Evolutionary conservation across 2,329 filamentous ascomycete species (phyloP), one percentile per base, ranked within the genome.

Genomic region (Aspergillus hortae): DNA sequence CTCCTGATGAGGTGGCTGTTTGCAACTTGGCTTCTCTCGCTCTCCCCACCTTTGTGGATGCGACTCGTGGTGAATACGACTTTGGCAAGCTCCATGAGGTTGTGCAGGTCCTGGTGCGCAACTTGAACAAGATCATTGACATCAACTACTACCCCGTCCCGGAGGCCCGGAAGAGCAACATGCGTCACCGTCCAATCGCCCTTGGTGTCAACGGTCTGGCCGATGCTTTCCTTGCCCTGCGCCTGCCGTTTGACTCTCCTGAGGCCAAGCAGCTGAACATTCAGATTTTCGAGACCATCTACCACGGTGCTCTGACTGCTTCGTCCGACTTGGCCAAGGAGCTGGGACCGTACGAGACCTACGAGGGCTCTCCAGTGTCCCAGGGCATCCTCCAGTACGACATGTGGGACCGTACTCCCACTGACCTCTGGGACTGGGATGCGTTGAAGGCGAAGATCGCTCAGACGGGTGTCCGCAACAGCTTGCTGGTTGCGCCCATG

Each of bases 251-350:
- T 68, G 94, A 99, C 74, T 99, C 94, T 14, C 86, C 90, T 4
- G 91, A 97, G 77, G 94, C 94, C 57, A 89, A 87, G 62, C 83
- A 94, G 72, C 84, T 99, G 67, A 99, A 99, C 82, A 92, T 88
- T 68, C 91, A 99, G 74, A 97, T 99, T 74, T 99, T 99, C 61
- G 94, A 99, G 81, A 99, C 94, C 58, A 96, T 99, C 74, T 99
- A 99, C 78, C 94, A 99, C 72, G 94, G 87, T 70, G 90, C 91
- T 52, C 79, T 97, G 57, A 96, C 92, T 50, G 88, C 90, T 19
- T 99, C 94, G 1, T 85, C 88, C 67, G 86, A 96, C 52, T 77
- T 97, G 59, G 90, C 94, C 56, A 88, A 90, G 79, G 79, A 88
- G 61, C 76, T 92, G 52, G 94, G 94, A 4, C 74, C 91, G 5